These are phyloP conservation scores for Globisporangium cylindrosporum DNA, from an alignment of 352 stramenopile genomes.

Conservation along the genomic window DNA sequence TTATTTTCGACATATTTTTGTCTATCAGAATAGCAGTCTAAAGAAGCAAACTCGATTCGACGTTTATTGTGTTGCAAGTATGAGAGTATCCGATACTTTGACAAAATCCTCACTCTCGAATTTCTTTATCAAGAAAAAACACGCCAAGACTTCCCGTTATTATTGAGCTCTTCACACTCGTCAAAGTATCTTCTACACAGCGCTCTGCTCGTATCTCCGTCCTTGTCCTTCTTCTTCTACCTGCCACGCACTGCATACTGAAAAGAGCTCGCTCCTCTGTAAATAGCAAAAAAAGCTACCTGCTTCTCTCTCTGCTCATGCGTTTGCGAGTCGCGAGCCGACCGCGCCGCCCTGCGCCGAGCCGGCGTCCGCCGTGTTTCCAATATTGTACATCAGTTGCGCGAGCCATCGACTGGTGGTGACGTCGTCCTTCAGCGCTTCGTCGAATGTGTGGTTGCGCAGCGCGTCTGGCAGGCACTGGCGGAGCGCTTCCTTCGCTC, in stretches of 20 bases:
- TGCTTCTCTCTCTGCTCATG: constrained; percentile 10
- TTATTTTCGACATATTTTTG: background rate
- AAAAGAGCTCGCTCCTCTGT: background rate
- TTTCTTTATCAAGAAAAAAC: background rate
- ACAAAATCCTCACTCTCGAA: background rate
- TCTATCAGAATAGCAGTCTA: background rate
- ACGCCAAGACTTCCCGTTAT: background rate
- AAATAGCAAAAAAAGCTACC: constrained; percentile 10
- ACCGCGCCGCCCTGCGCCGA: constrained; percentile 14
- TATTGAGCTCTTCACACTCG: no score
- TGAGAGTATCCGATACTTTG: background rate
- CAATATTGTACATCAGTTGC: constrained; percentile 94
- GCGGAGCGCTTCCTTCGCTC: constrained; percentile 95
- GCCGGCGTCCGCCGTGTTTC: constrained; percentile 13
- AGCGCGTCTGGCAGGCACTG: constrained; percentile 94
- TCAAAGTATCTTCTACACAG: background rate
- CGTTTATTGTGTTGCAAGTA: background rate
- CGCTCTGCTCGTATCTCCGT: background rate
- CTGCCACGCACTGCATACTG: background rate
- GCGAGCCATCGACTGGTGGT: constrained; percentile 96
- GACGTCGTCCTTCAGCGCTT: constrained; percentile 93
- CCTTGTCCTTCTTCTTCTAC: background rate
- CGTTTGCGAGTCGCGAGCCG: constrained; percentile 19
- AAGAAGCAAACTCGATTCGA: background rate
- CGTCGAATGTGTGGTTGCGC: constrained; percentile 94